Evolutionary conservation across 1,284 basidiomycete species (phyloP), one percentile per base, ranked within the genome.

Genomic region (Chondrostereum purpureum): DNA sequence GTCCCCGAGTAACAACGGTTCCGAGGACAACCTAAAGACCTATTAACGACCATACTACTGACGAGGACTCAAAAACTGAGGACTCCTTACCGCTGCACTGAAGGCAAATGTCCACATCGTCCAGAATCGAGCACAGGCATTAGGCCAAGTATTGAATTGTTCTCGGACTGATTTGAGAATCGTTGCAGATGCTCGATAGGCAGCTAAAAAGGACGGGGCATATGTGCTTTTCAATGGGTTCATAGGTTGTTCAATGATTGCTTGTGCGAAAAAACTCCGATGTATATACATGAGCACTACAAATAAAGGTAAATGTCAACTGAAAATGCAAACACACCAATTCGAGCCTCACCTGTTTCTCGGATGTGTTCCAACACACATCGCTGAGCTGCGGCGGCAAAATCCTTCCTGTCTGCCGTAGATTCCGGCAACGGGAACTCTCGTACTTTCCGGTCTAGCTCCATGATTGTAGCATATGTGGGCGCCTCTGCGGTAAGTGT

Each of bases 231-330:
- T 76, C 39, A 77, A 67, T 16, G 79, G 83, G 62, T 75, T 79
- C 40, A 59, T 63, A n/a, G 73, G 78, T 36, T 72, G 69, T 43
- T 82, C 77, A 16, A 78, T 76, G 50, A 87, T 75, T 1, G 83
- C 82, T 53, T 81, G 78, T 1, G 80, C 78, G 54, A 85, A 86
- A 64, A 80, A 85, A 43, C 70, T 72, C 19, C 82, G 70, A 55
- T 87, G 84, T 18, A 87, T 71, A 55, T 81, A 79, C 53, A 86
- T 67, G 5, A 87, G 61, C 14, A 83, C 83, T 86, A 46, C n/a
- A 37, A 34, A 23, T 43, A 24, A 45, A 46, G 40, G 22, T 43
- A 12, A 45, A 23, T 49, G 38, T 48, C 35, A 47, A 40, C 17
- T 8, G 34, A 39, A 5, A 18, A 46, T n/a, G n/a, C n/a, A n/a